phyloP scores from a whole-genome alignment of 257 asterid genomes.

The Perilla frutescens region DNA sequence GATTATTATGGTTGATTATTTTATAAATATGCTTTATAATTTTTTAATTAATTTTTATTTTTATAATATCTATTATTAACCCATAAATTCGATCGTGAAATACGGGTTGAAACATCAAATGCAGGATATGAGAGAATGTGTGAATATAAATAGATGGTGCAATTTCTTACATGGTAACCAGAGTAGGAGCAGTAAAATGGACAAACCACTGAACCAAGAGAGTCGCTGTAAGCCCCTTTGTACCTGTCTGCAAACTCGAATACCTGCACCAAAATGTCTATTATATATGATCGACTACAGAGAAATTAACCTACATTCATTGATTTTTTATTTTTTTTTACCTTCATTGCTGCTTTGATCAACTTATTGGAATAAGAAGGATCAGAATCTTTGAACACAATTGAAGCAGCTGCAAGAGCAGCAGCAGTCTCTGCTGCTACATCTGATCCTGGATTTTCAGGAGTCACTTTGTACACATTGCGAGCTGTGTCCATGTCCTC shows the following conservation, averaged over 20 bases:
- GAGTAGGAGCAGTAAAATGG: constrained; percentile 90
- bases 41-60: no score
- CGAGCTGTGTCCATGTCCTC: constrained; percentile 91
- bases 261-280: constrained; percentile 49
- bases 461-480: constrained; percentile 61
- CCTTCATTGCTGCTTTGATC: constrained; percentile 59
- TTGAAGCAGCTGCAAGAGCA: constrained; percentile 85
- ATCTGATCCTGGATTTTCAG: constrained; percentile 84
- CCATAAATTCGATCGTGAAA: no score
- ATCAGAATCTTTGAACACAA: constrained; percentile 73
- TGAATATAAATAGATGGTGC: no score
- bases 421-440: constrained; percentile 96
- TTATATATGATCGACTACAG: no score
- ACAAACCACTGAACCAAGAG: constrained; percentile 74
- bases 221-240: constrained; percentile 84
- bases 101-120: no score
- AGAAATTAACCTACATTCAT: no score
- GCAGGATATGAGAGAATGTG: no score
- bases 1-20: no score
- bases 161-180: constrained; percentile 71
- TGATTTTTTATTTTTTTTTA: neutral
- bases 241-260: constrained; percentile 77
- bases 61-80: no score
- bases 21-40: no score
- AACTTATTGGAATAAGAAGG: constrained; percentile 64